These are phyloP conservation scores for Capsaspora owczarzaki DNA, from an alignment of 78 protist species.

Conservation along the genomic window DNA sequence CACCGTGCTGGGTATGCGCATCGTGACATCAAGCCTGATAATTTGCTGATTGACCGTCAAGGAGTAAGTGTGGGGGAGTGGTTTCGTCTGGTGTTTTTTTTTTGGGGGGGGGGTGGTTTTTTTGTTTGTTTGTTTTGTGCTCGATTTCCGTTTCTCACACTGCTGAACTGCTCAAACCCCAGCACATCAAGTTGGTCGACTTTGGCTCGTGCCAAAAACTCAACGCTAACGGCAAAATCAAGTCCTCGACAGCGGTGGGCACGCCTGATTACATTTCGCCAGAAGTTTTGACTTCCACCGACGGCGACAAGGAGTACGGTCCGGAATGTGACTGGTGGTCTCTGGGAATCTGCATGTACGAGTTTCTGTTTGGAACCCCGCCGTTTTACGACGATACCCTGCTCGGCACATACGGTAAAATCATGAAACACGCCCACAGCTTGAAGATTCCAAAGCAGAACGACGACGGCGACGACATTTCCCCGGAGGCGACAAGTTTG, in stretches of 20 bases:
- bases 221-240: neutral
- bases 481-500: too few relatives aligned
- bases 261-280: slow-evolving; percentile 54
- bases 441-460: too few relatives aligned
- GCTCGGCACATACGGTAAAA: slow-evolving; percentile 45
- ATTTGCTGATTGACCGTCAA: neutral
- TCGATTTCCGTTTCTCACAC: neutral
- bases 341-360: slow-evolving; percentile 34
- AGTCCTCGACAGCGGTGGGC: neutral
- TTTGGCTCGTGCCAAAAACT: slow-evolving; percentile 67
- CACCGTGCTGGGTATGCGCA: slow-evolving; percentile 70
- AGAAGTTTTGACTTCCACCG: slow-evolving; percentile 45
- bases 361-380: neutral
- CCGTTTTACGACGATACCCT: slow-evolving; percentile 19
- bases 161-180: neutral
- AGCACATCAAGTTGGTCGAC: slow-evolving; percentile 85
- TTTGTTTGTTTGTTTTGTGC: neutral
- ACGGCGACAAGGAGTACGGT: neutral
- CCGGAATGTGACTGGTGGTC: slow-evolving; percentile 52
- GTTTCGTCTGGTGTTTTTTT: neutral
- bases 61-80: slow-evolving; percentile 32
- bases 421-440: too few relatives aligned
- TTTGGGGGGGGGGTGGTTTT: neutral
- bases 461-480: too few relatives aligned
- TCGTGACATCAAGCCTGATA: slow-evolving; percentile 68